Evolutionary conservation across 768 basidiomycete genomes (phyloP), one percentile per base, ranked within the genome.

Genomic region (Cystobasidium ongulense): DNA sequence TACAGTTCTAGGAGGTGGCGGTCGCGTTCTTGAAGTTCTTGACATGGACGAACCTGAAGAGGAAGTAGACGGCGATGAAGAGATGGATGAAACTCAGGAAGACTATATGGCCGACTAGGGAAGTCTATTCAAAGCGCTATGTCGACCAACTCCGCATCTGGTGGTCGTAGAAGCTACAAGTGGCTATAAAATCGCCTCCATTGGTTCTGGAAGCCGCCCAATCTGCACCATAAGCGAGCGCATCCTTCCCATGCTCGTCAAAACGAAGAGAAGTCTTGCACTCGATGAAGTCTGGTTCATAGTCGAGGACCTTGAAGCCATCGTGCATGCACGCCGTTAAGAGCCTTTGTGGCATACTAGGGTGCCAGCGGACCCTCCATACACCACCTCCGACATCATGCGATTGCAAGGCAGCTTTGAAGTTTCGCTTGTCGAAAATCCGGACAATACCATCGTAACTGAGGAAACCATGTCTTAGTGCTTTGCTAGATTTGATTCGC

Each of bases 291-390:
- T 65, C 76, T 31, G 72, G 67, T 50, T 80, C 79, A 67, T 71
- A 81, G 71, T 54, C 75, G 73, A 73, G 90, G 86, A 95, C 84
- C 79, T 96, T 96, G 85, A 92, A 94, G 11, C 95, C 94, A 75
- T 92, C 92, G 79, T 95, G 94, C 96, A 98, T 99, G 79, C 90
- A 92, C 0, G 94, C 96, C n/a, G 92, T 87, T 23, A 97, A 85
- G 1, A 98, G 84, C 78, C 94, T 90, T 41, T 85, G 78, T 1
- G 79, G 76, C 1, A 84, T 76, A 3, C 85, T 86, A 7, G 94
- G 92, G 81, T 98, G 92, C 92, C 93, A 99, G 81, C 95, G 93
- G 73, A 92, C 88, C 21, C 96, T 86, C 96, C 96, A 99, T 13
- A 87, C 90, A 1, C 96, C 96, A 15, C 96, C 96, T 13, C 91